These are phyloP conservation scores for Didymella sp. DNA, from an alignment of 2,329 filamentous ascomycete genomes.

Conservation along the genomic window DNA sequence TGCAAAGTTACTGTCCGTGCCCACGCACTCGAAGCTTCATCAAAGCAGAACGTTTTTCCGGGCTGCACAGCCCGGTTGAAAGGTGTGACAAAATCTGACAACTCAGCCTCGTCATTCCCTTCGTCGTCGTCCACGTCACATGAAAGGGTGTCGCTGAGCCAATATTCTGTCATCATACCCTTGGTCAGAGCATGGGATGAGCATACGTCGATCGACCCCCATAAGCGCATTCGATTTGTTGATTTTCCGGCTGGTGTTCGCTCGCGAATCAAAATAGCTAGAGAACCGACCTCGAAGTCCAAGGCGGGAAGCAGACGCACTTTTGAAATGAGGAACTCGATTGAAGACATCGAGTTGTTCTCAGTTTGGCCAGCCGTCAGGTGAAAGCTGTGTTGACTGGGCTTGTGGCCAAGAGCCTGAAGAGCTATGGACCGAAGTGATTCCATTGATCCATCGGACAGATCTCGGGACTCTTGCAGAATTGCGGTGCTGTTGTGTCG, in stretches of 20 bases:
- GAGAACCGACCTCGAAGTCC: slow-evolving; percentile 57
- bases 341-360: slow-evolving; percentile 54
- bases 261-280: slow-evolving; percentile 64
- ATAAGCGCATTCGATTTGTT: slow-evolving; percentile 62
- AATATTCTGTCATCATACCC: slow-evolving; percentile 21
- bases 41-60: slow-evolving; percentile 44
- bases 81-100: neutral
- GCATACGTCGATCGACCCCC: slow-evolving; percentile 58
- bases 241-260: slow-evolving; percentile 33
- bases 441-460: slow-evolving; percentile 17
- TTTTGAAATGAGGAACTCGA: slow-evolving; percentile 62
- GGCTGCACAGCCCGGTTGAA: slow-evolving; percentile 27
- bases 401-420: slow-evolving; percentile 34
- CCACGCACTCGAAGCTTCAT: slow-evolving; percentile 37
- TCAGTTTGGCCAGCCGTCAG: slow-evolving; percentile 68
- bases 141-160: slow-evolving; percentile 12
- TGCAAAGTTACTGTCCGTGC: neutral
- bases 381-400: slow-evolving; percentile 53
- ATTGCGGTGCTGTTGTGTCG: slow-evolving; percentile 57
- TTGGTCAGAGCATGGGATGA: neutral
- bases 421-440: slow-evolving; percentile 30
- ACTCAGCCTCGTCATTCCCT: slow-evolving; percentile 3
- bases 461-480: slow-evolving; percentile 23
- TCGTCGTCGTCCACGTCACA: neutral
- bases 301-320: slow-evolving; percentile 57